Evolutionary conservation across 352 stramenopile genomes (phyloP).

Genomic region (Phytophthora tentaculata): DNA sequence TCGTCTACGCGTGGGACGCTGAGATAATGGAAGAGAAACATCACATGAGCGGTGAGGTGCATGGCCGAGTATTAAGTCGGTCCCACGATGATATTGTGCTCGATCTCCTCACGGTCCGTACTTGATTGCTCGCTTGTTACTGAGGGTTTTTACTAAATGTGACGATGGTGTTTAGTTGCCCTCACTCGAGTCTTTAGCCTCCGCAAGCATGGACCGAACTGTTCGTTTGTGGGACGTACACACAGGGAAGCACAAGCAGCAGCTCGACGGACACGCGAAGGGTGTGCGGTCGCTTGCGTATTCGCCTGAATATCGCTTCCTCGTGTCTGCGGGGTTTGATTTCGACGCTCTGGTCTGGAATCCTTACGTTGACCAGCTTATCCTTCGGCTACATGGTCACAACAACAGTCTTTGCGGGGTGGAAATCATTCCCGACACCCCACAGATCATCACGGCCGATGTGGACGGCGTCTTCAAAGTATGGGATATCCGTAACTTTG

Average conservation of each 20-base stretch:
- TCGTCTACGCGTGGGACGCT: slow-evolving; percentile 87
- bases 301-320: slow-evolving; percentile 85
- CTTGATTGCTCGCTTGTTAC: slow-evolving; percentile 9
- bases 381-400: slow-evolving; percentile 86
- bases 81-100: slow-evolving; percentile 91
- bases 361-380: slow-evolving; percentile 90
- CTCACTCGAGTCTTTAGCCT: slow-evolving; percentile 83
- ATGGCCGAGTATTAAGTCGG: slow-evolving; percentile 61
- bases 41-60: slow-evolving; percentile 76
- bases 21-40: slow-evolving; percentile 86
- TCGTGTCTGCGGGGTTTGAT: slow-evolving; percentile 89
- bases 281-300: slow-evolving; percentile 84
- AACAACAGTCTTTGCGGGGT: slow-evolving; percentile 87
- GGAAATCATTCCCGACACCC: slow-evolving; percentile 86
- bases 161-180: slow-evolving; percentile 47
- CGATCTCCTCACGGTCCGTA: slow-evolving; percentile 74
- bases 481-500: slow-evolving; percentile 92
- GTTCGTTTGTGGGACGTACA: slow-evolving; percentile 91
- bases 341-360: slow-evolving; percentile 92
- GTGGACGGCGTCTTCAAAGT: slow-evolving; percentile 88
- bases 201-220: slow-evolving; percentile 88
- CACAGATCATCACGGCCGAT: slow-evolving; percentile 89
- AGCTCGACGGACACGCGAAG: slow-evolving; percentile 86
- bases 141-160: slow-evolving; percentile 3
- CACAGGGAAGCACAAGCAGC: slow-evolving; percentile 86